These are phyloP conservation scores for Pleurotus sapidus DNA, from an alignment of 768 basidiomycete species.

Conservation along the genomic window DNA sequence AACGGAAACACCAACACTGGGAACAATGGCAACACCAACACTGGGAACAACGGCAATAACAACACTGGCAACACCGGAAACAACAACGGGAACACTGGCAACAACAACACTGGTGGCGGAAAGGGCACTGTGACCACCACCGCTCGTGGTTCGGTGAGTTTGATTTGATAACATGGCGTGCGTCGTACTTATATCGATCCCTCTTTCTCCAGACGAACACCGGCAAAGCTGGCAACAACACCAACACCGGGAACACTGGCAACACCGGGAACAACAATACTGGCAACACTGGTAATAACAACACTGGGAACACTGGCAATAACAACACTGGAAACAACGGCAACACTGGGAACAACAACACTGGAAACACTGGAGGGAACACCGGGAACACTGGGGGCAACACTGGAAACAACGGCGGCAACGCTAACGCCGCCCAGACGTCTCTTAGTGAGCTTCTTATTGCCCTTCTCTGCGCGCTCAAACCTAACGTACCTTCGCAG, in stretches of 20 bases:
- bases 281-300: conserved; percentile 6
- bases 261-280: conserved; percentile 7
- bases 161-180: not conserved
- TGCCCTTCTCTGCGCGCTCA: not conserved
- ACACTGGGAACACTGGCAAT: conserved; percentile 10
- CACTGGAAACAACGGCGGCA: conserved; percentile 7
- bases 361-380: conserved; percentile 1
- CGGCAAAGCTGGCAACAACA: not conserved
- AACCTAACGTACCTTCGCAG: conserved; percentile 14
- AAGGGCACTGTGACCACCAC: conserved; percentile 14
- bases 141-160: conserved; percentile 7
- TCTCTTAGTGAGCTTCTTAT: conserved; percentile 28
- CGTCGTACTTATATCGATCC: not conserved
- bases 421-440: conserved; percentile 25
- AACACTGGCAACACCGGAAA: conserved; percentile 4
- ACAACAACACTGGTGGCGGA: conserved; percentile 3
- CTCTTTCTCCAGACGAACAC: not conserved
- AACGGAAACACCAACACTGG: conserved; percentile 16
- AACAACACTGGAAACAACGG: conserved; percentile 14
- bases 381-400: conserved; percentile 11
- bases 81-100: conserved; percentile 3
- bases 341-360: conserved; percentile 10
- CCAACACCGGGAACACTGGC: conserved; percentile 8
- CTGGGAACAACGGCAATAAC: not conserved
- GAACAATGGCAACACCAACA: not conserved